These are phyloP conservation scores for Alternaria alternata DNA, from an alignment of 2,329 filamentous ascomycete genomes.

Conservation along the genomic window DNA sequence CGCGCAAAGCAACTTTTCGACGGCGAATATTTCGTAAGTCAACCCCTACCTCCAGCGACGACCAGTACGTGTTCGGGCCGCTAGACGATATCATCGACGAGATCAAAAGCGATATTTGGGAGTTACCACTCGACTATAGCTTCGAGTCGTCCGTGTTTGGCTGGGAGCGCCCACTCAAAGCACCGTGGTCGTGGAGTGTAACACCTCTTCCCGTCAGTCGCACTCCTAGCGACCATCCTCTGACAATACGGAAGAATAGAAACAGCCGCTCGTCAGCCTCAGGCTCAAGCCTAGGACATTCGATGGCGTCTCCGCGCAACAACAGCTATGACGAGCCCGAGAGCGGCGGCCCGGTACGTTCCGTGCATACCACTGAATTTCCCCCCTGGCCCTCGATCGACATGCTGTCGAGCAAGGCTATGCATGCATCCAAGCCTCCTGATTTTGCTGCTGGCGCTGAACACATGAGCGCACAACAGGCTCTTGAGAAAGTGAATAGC, in stretches of 20 bases:
- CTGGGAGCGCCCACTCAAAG: slow-evolving; percentile 29
- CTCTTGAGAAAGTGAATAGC: slow-evolving; percentile 12
- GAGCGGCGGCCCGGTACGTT: slow-evolving; percentile 13
- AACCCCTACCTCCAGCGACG: slow-evolving; percentile 12
- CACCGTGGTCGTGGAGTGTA: slow-evolving; percentile 31
- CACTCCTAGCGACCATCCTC: slow-evolving; percentile 40
- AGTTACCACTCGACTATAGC: slow-evolving; percentile 23
- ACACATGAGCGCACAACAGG: slow-evolving; percentile 19
- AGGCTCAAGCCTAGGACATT: slow-evolving; percentile 30
- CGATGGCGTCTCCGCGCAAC: slow-evolving; percentile 22
- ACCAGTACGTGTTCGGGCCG: slow-evolving; percentile 28
- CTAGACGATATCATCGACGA: slow-evolving; percentile 48
- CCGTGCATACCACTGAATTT: background rate
- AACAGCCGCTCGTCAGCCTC: slow-evolving; percentile 42
- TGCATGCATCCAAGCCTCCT: background rate
- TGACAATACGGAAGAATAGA: slow-evolving; percentile 45
- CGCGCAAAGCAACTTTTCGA: slow-evolving; percentile 38
- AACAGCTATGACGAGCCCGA: slow-evolving; percentile 20
- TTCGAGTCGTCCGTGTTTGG: slow-evolving; percentile 20
- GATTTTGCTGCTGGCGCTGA: slow-evolving; percentile 6
- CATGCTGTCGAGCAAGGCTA: background rate
- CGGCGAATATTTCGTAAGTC: slow-evolving; percentile 36
- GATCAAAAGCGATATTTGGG: slow-evolving; percentile 42
- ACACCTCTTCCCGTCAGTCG: slow-evolving; percentile 42
- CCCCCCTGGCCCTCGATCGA: slow-evolving; percentile 27